These are phyloP conservation scores for Syzygium malaccense DNA, from an alignment of 441 rosid species.

Conservation along the genomic window DNA sequence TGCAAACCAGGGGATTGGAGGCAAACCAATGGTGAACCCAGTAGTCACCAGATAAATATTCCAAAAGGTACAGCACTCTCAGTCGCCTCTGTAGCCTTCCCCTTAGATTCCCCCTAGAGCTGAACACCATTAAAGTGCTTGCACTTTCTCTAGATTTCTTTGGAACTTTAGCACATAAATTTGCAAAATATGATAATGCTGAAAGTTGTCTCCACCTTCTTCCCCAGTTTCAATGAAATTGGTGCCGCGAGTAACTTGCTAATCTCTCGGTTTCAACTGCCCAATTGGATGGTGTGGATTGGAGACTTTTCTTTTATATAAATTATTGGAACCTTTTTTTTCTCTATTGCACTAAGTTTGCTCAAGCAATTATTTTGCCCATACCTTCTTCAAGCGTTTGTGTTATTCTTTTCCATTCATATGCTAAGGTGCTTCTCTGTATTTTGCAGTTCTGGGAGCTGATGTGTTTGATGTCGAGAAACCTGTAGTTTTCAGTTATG, in stretches of 20 bases:
- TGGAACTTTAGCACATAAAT: neutral
- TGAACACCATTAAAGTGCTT: neutral
- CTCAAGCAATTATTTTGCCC: neutral
- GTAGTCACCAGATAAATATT: conserved; percentile 49
- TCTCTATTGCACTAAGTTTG: neutral
- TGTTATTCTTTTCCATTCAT: neutral
- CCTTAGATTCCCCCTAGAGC: neutral
- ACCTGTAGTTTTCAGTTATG: conserved; percentile 76
- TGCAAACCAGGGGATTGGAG: conserved; percentile 65
- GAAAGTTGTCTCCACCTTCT: neutral
- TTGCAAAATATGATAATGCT: neutral
- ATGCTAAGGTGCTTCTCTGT: neutral
- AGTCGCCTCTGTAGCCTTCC: neutral
- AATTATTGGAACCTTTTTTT: neutral
- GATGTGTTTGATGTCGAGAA: conserved; percentile 78
- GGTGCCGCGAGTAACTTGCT: neutral
- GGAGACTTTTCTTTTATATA: neutral
- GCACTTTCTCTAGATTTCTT: neutral
- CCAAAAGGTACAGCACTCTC: conserved; percentile 49
- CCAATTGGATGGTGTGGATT: neutral
- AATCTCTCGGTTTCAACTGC: neutral
- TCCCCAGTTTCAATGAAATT: neutral
- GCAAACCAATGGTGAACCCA: conserved; percentile 57
- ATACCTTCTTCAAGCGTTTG: neutral
- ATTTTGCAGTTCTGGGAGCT: conserved; percentile 52